phyloP scores from a whole-genome alignment of 2,329 filamentous ascomycete genomes.

The Elsinoe perseae region DNA sequence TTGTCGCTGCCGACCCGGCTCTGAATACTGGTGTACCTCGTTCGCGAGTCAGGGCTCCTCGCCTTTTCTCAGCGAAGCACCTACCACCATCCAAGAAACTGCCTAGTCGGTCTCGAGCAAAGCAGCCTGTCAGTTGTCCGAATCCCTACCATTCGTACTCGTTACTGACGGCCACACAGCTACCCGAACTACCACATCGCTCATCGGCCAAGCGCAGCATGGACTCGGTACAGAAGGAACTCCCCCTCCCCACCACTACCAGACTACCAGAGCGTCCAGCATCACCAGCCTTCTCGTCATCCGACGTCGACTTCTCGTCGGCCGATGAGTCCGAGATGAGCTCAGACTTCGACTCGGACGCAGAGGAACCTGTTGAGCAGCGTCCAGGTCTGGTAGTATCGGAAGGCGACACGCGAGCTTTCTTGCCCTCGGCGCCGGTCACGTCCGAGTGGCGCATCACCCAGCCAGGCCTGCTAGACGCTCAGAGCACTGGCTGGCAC shows the following conservation, averaged over 20 bases:
- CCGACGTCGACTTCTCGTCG: conserved; percentile 3
- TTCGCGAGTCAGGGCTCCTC: conserved; percentile 20
- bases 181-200: not conserved
- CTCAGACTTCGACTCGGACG: conserved; percentile 23
- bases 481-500: conserved; percentile 64
- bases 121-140: not conserved
- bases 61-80: conserved; percentile 22
- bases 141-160: not conserved
- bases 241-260: not conserved
- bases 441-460: conserved; percentile 62
- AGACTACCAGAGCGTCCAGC: not conserved
- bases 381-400: conserved; percentile 25
- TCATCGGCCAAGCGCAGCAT: not conserved
- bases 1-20: conserved; percentile 23
- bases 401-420: conserved; percentile 66
- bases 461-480: conserved; percentile 72
- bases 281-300: conserved; percentile 2
- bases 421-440: conserved; percentile 64
- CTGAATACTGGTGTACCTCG: conserved; percentile 5
- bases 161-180: not conserved
- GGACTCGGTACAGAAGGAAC: not conserved
- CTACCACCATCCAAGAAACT: not conserved
- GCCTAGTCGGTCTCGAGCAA: conserved; percentile 49
- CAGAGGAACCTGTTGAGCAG: conserved; percentile 18
- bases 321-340: not conserved